Evolutionary conservation across 768 basidiomycete genomes (phyloP), one percentile per base, ranked within the genome.

Genomic region (Lentinula lateritia): DNA sequence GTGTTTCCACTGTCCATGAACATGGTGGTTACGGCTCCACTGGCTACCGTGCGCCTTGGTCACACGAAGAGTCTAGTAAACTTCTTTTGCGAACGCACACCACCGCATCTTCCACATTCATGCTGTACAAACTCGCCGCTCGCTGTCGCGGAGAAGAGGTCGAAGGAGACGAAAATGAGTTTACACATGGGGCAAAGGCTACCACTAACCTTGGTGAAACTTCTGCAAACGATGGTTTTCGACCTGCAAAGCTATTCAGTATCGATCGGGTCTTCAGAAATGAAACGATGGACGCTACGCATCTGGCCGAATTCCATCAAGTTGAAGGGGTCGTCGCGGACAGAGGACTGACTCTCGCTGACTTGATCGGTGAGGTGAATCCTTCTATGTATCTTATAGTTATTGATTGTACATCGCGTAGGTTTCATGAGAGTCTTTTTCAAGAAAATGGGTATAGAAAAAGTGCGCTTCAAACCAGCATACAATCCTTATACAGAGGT

Each of bases 321-420:
- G 97, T 99, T n/a, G 97, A 99, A 73, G 97, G 97, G 55, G 97
- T 99, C 50, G 94, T 99, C 32, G 97, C 97, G 9, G 97, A 99
- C 74, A 86, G 88, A 65, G 87, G 87, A 54, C 76, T 99, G 62
- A 98, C 96, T 1, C 78, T 99, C 32, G 96, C 94, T 16, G 95
- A 98, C 72, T 79, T 99, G 62, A 98, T 99, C 65, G 95, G 95
- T 93, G 50, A 82, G 72, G 3, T 18, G 28, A 39, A 0, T n/a
- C 10, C 7, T 16, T 59, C 12, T 50, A 20, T 6, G 18, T 18
- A 10, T 20, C 12, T 9, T 52, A 6, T 23, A 16, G 3, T 13
- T 9, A 34, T 12, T 45, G 6, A 16, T 41, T 42, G 1, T 9
- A n/a, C 56, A 18, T 36, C 23, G 28, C 43, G 42, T 42, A 95